A percentile compares a stretch with the other conserved stretches of the same genome.
Conservation (phyloP, 768 basidiomycete genomes). For the Boletus edulis region DNA sequence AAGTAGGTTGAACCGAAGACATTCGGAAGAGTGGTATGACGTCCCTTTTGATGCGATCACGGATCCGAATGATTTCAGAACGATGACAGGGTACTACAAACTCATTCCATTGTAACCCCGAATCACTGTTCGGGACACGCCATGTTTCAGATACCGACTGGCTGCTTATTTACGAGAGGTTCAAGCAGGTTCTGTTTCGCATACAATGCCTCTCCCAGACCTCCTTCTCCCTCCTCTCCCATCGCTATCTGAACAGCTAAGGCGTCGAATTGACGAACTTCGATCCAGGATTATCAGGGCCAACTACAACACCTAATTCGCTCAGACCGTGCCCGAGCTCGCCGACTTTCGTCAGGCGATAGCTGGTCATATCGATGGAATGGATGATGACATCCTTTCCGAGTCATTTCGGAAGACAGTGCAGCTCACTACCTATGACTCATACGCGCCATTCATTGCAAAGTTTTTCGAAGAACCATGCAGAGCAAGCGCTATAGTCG, state of each 20-base stretch:
- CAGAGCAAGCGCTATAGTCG: background rate
- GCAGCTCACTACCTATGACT: constrained; percentile 10
- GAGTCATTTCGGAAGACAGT: constrained; percentile 8
- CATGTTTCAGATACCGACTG: too few relatives aligned
- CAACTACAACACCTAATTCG: constrained; percentile 5
- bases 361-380: background rate
- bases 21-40: too few relatives aligned
- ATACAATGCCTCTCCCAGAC: background rate
- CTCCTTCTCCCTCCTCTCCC: background rate
- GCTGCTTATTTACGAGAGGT: too few relatives aligned
- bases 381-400: background rate
- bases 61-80: too few relatives aligned
- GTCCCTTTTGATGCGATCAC: too few relatives aligned
- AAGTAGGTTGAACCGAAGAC: too few relatives aligned
- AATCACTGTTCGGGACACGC: too few relatives aligned
- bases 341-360: background rate
- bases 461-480: constrained; percentile 4
- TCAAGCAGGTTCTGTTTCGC: too few relatives aligned
- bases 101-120: too few relatives aligned
- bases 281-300: background rate
- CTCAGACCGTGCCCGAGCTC: background rate
- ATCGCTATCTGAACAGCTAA: background rate
- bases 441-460: constrained; percentile 8
- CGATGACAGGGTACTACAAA: too few relatives aligned
- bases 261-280: background rate